These are phyloP conservation scores for Luzula sylvatica DNA, from an alignment of 176 grass and related monocot species.

Conservation along the genomic window DNA sequence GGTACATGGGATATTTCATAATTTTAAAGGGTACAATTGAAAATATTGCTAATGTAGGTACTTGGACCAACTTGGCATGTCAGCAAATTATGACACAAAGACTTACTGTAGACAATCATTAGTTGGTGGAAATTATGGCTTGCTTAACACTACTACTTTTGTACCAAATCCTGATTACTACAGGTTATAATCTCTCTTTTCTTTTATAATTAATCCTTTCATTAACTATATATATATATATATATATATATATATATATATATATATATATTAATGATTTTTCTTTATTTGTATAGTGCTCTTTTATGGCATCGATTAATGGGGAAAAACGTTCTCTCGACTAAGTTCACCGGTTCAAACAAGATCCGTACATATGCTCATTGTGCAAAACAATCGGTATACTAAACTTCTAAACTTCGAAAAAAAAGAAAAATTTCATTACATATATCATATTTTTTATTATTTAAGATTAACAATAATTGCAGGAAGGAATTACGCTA, in stretches of 20 bases:
- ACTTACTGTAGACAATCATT: slow-evolving; percentile 62
- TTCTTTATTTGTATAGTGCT: slow-evolving; percentile 27
- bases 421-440: background rate
- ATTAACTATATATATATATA: slow-evolving; percentile 15
- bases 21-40: background rate
- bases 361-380: slow-evolving; percentile 56
- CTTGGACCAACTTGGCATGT: slow-evolving; percentile 60
- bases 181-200: slow-evolving; percentile 32
- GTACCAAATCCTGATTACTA: slow-evolving; percentile 80
- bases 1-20: background rate
- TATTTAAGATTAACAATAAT: background rate
- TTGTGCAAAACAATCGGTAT: slow-evolving; percentile 53
- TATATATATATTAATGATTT: background rate
- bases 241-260: background rate
- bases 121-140: slow-evolving; percentile 79
- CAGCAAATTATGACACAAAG: slow-evolving; percentile 58
- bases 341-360: slow-evolving; percentile 37
- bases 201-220: slow-evolving; percentile 5
- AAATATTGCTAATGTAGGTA: slow-evolving; percentile 25
- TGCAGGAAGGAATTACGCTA: slow-evolving; percentile 69
- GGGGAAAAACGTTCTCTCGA: slow-evolving; percentile 48
- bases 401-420: slow-evolving; percentile 2
- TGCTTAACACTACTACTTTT: slow-evolving; percentile 52
- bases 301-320: slow-evolving; percentile 82
- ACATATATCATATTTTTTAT: background rate